These are phyloP conservation scores for Dactylellina drechsleri DNA, from an alignment of 2,329 filamentous ascomycete species.

Conservation along the genomic window DNA sequence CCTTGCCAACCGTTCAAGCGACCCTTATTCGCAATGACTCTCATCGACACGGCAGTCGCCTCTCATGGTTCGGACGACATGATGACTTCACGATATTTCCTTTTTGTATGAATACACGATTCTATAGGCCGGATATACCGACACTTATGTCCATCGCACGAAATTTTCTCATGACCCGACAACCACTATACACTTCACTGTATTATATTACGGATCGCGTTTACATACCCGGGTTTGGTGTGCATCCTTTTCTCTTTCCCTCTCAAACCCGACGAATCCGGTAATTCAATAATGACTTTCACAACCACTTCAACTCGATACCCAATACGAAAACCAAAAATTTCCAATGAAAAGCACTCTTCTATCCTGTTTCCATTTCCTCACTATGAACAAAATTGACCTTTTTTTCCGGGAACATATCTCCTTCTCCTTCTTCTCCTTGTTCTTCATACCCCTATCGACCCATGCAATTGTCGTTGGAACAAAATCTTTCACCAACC, in stretches of 20 bases:
- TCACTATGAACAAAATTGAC: constrained; percentile 23
- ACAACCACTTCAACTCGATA: constrained; percentile 26
- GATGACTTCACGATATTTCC: constrained; percentile 41
- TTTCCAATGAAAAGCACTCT: constrained; percentile 32
- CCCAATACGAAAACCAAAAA: constrained; percentile 27
- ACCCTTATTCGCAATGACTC: constrained; percentile 43
- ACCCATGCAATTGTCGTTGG: constrained; percentile 19
- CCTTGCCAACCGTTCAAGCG: constrained; percentile 42
- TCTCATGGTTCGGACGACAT: constrained; percentile 22
- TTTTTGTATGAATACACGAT: constrained; percentile 48
- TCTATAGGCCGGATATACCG: constrained; percentile 31
- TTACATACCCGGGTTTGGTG: constrained; percentile 51
- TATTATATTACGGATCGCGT: constrained; percentile 50
- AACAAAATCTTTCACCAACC: not conserved
- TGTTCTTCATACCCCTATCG: not conserved
- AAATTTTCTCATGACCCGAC: constrained; percentile 10
- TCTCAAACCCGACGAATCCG: constrained; percentile 30
- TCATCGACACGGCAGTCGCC: not conserved
- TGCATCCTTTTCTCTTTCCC: constrained; percentile 22
- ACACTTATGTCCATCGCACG: constrained; percentile 11
- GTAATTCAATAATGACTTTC: constrained; percentile 52
- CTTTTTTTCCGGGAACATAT: constrained; percentile 17
- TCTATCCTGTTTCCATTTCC: constrained; percentile 25
- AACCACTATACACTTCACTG: constrained; percentile 48
- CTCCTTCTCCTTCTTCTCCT: not conserved